A percentile compares a stretch with the other conserved stretches of the same genome.
Evolutionary conservation across 1,284 basidiomycete species (phyloP).

Genomic region (Cronartium quercuum): DNA sequence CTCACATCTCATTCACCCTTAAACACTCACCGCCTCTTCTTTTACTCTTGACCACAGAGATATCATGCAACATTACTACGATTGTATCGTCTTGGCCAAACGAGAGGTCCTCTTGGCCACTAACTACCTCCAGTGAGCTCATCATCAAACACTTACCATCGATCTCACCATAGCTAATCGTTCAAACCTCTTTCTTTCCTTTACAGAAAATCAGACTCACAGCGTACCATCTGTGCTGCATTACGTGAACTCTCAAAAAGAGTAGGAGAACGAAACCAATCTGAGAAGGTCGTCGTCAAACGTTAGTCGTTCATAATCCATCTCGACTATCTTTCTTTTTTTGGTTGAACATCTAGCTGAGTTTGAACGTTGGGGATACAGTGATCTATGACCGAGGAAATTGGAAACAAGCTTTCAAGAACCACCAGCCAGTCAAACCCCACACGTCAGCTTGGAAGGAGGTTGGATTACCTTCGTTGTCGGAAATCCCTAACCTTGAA

Average conservation of each 20-base stretch:
- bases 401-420: slow-evolving; percentile 53
- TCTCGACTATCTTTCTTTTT: not conserved
- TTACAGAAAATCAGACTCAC: slow-evolving; percentile 54
- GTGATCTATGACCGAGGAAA: slow-evolving; percentile 65
- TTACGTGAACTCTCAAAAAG: slow-evolving; percentile 58
- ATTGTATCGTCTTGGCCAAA: slow-evolving; percentile 54
- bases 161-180: not conserved
- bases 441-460: slow-evolving; percentile 55
- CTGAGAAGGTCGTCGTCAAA: slow-evolving; percentile 57
- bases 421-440: slow-evolving; percentile 16
- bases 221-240: slow-evolving; percentile 56
- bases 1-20: not conserved
- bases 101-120: slow-evolving; percentile 60
- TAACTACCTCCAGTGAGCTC: slow-evolving; percentile 51
- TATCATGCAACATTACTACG: slow-evolving; percentile 36
- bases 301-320: slow-evolving; percentile 1
- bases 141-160: not conserved
- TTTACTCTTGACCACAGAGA: not conserved
- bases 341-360: not conserved
- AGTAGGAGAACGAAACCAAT: slow-evolving; percentile 52
- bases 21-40: not conserved
- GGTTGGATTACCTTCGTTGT: slow-evolving; percentile 57
- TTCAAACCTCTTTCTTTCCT: not conserved
- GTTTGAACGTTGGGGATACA: slow-evolving; percentile 47
- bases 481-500: slow-evolving; percentile 60